Base-by-base conservation (phyloP, 1,139 yeast genomes). In the Nakaseomyces sp. region DNA sequence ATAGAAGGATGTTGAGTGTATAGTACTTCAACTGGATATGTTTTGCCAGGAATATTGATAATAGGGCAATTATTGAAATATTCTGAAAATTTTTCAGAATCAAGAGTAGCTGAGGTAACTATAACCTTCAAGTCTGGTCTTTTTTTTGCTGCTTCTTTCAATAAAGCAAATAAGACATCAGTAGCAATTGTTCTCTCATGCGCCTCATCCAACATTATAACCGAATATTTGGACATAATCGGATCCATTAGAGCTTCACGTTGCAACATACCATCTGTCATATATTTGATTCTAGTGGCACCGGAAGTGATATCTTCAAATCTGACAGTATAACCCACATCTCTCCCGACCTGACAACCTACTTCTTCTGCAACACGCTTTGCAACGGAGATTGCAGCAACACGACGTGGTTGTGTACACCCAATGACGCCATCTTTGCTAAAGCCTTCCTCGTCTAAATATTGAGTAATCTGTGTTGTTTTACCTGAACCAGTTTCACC, bases 401-500 rank as follows among this genome's bases (percentile, higher is more conserved):
- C 96, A 55, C 96, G 70, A 56, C 98, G 74, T 1, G 98, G 98
- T 61, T 91, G 98, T 0, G 98, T 91, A 60, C 96, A 88, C 0
- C 93, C 96, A 8, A 91, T 76, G 39, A 74, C 75, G 1, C 76
- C 76, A 35, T 64, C 58, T 16, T 65, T 57, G 5, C 87, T 72
- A 53, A 80, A 84, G 0, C 96, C 96, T 16, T 81, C 87, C 57
- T 88, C 96, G 52, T 78, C 75, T 20, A 91, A 67, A 58, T 79
- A 91, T 56, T 91, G 97, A 0, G 97, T 96, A 10, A 91, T 66
- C 63, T 91, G 96, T 0, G 98, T 91, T 0, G 98, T 91, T 56
- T 91, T 91, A 54, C 98, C 98, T 0, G 96, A 88, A 40, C 98
- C 98, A 0, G 98, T 91, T 60, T 91, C 97, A 47, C 98, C 98